Base-by-base conservation (phyloP, 1,139 yeast genomes). In the Yamadazyma friedrichii region DNA sequence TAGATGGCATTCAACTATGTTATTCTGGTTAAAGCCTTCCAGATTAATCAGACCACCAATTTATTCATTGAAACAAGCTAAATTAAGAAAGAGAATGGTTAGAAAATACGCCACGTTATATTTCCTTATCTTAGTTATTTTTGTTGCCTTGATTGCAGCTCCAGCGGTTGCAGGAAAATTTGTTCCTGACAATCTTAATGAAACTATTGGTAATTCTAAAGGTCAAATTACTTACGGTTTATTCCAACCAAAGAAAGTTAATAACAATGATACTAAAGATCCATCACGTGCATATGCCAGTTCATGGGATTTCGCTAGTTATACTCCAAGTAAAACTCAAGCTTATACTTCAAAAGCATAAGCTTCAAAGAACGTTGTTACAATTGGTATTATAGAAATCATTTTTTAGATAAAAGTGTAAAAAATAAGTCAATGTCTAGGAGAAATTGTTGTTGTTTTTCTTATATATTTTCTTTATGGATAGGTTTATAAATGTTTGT, bases 11-110 rank as follows among this genome's bases (percentile, higher is more conserved):
- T 91, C 98, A 36, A 86, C 91, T 70, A 84, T 93, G 93, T 79
- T 93, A 70, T 93, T 93, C 83, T 93, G 99, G 99, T 84, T 93
- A 70, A 88, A 89, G 67, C 98, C 98, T 49, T 84, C 95, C 47
- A 85, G 95, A 72, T 96, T 93, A 74, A 93, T 93, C 61, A 88
- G 99, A 70, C 98, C 98, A 51, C 99, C 98, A 56, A 93, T 94
- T 62, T 94, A 88, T 72, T 89, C 98, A 13, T 77, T 93, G 74
- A 93, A 94, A 72, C 98, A 94, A 73, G 94, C 95, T 52, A 85
- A 91, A 72, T 83, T 94, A 65, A 87, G 99, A 76, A 91, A 88
- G 86, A 84, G 98, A 74, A 93, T 94, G 96, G 97, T 94, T 36
- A 84, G 88, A 70, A 89, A 89, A 72, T 94, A 93, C 74, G 84